Conservation (phyloP, 108 stramenopile genomes). For the Stephanodiscus triporus region DNA sequence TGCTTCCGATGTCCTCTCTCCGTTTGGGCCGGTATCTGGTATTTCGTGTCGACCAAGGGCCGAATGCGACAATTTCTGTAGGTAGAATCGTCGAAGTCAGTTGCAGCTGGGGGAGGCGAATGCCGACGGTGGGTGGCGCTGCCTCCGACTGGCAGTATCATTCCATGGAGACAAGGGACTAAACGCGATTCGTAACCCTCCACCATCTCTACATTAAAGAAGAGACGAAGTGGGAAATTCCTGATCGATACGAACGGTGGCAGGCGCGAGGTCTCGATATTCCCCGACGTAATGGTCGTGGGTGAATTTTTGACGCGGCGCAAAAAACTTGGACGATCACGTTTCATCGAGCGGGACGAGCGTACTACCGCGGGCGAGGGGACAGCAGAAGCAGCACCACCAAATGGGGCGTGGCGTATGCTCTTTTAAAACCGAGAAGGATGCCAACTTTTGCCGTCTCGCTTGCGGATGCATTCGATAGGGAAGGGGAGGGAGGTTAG, state of each 20-base stretch:
- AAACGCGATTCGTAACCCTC: conserved; percentile 90
- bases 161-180: conserved; percentile 98
- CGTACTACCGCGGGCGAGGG: conserved; percentile 23
- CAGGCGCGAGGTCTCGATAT: conserved; percentile 97
- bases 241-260: conserved; percentile 98
- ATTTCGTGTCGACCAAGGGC: conserved; percentile 79
- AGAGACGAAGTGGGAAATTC: conserved; percentile 65
- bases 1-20: conserved; percentile 61
- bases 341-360: conserved; percentile 97
- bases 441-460: conserved; percentile 78
- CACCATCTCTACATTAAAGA: conserved; percentile 89
- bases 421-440: conserved; percentile 66
- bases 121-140: neutral
- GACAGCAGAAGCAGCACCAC: conserved; percentile 30
- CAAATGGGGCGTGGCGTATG: conserved; percentile 74
- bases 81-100: conserved; percentile 35
- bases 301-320: conserved; percentile 92
- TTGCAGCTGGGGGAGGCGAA: neutral
- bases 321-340: conserved; percentile 90
- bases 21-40: conserved; percentile 75
- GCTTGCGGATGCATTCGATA: conserved; percentile 66
- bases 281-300: conserved; percentile 91
- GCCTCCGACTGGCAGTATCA: conserved; percentile 67
- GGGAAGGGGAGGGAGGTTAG: conserved; percentile 69
- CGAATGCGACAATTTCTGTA: conserved; percentile 72